Evolutionary conservation across 495 filamentous ascomycete species (phyloP).

Genomic region (Lophiostoma macrostomum): DNA sequence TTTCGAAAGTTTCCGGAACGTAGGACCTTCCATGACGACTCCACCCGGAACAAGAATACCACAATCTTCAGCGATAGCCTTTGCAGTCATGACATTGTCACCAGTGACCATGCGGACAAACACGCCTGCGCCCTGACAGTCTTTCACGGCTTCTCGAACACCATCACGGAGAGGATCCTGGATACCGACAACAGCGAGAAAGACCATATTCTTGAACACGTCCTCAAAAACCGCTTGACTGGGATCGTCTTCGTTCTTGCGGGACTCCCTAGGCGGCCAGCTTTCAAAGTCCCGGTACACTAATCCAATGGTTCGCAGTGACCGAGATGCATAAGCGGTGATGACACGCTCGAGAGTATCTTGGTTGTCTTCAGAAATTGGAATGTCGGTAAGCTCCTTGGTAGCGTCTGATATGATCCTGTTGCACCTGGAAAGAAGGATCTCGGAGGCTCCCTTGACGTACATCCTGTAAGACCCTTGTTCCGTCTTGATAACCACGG

Average conservation of each 20-base stretch:
- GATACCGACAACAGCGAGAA: conserved; percentile 62
- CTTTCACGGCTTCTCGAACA: conserved; percentile 70
- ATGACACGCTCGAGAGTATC: conserved; percentile 64
- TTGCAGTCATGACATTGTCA: conserved; percentile 81
- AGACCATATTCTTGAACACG: conserved; percentile 66
- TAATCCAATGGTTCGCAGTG: conserved; percentile 82
- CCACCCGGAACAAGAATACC: conserved; percentile 75
- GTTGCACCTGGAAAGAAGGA: conserved; percentile 63
- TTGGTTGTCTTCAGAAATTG: conserved; percentile 34
- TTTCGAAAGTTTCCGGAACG: conserved; percentile 67
- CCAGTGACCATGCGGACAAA: conserved; percentile 90
- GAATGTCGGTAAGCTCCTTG: conserved; percentile 44
- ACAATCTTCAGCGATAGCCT: conserved; percentile 79
- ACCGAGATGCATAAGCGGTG: conserved; percentile 72
- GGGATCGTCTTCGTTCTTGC: conserved; percentile 64
- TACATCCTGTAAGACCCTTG: conserved; percentile 57
- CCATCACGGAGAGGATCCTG: conserved; percentile 65
- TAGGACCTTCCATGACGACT: conserved; percentile 77
- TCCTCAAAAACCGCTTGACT: conserved; percentile 74
- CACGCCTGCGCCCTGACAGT: conserved; percentile 75
- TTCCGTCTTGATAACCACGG: conserved; percentile 57
- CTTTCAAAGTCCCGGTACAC: conserved; percentile 83
- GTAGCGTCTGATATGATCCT: conserved; percentile 71
- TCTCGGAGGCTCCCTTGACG: conserved; percentile 69
- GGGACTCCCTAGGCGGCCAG: conserved; percentile 75